phyloP scores from a whole-genome alignment of 2,329 filamentous ascomycete species.

The Colletotrichum falcatum region DNA sequence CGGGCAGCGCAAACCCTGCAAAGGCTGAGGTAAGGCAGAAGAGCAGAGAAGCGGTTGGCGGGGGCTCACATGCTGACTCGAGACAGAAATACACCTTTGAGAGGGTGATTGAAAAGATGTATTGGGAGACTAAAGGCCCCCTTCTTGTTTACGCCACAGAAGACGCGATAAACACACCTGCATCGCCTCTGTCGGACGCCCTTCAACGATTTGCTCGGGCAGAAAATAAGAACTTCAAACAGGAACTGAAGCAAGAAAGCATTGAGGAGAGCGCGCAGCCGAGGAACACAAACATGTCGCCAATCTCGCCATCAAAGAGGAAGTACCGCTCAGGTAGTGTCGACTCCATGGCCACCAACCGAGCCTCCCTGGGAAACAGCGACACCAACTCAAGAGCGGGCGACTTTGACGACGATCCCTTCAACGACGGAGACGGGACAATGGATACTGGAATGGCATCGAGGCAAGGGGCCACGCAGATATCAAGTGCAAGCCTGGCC shows the following conservation, averaged over 20 bases:
- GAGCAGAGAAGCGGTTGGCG: neutral
- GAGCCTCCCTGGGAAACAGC: constrained; percentile 55
- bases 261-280: constrained; percentile 39
- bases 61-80: constrained; percentile 39
- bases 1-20: constrained; percentile 53
- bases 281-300: constrained; percentile 31
- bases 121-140: constrained; percentile 60
- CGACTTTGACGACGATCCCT: constrained; percentile 43
- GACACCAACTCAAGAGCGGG: constrained; percentile 37
- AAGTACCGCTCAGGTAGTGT: constrained; percentile 60
- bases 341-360: constrained; percentile 61
- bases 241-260: constrained; percentile 59
- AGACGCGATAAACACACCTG: constrained; percentile 54
- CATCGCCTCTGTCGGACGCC: constrained; percentile 52
- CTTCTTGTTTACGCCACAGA: constrained; percentile 68
- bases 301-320: constrained; percentile 57
- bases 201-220: constrained; percentile 61
- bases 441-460: constrained; percentile 46
- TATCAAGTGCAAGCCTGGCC: constrained; percentile 2
- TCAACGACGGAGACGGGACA: constrained; percentile 45
- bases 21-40: constrained; percentile 60
- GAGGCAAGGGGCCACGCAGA: constrained; percentile 1
- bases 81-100: constrained; percentile 61
- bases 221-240: constrained; percentile 65
- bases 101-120: constrained; percentile 59